Evolutionary conservation across 139 green algal species (phyloP), one percentile per base, ranked within the genome.

Genomic region (Volvox reticuliferus): DNA sequence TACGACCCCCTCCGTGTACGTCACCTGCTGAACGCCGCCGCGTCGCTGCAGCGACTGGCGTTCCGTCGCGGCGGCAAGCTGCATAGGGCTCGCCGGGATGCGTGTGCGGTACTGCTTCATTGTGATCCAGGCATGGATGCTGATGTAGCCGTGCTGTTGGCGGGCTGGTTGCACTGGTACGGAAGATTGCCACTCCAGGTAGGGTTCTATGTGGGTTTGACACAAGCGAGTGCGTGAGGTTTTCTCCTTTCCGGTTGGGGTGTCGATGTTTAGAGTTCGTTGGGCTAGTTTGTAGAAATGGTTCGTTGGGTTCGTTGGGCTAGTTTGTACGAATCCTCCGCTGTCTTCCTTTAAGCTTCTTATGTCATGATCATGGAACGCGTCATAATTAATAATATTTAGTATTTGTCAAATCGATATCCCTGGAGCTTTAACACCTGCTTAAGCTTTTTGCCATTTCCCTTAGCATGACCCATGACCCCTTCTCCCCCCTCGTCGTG

Each of bases 161-260:
- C 93, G 6, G 93, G 73, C 30, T 97, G 94, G 94, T 88, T 95
- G 88, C 92, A 95, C 80, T 97, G 94, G 95, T 94, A 92, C 82
- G 79, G 87, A n/a, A 86, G 92, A 35, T 82, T 97, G 90, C 92
- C 92, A 30, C 89, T 92, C 33, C 89, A 92, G 73, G 91, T 92
- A 63, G 28, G 86, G 71, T 24, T 73, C 2, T 24, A 30, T 17
- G 62, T 69, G 65, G 65, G 65, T 9, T 5, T 55, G 44, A 55
- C 44, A 55, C 44, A 55, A 9, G 44, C 5, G 44, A 55, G 44
- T 5, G 44, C 44, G 44, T 9, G 44, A 55, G 44, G n/a, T n/a
- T n/a, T n/a, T n/a, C n/a, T n/a, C n/a, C n/a, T n/a, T n/a, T n/a
- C n/a, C n/a, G n/a, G n/a, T n/a, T n/a, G n/a, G n/a, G n/a, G n/a